Percentiles rank a stretch among this genome's conserved stretches.
Conservation (phyloP, 805 yeast species). For the Candida germanica region DNA sequence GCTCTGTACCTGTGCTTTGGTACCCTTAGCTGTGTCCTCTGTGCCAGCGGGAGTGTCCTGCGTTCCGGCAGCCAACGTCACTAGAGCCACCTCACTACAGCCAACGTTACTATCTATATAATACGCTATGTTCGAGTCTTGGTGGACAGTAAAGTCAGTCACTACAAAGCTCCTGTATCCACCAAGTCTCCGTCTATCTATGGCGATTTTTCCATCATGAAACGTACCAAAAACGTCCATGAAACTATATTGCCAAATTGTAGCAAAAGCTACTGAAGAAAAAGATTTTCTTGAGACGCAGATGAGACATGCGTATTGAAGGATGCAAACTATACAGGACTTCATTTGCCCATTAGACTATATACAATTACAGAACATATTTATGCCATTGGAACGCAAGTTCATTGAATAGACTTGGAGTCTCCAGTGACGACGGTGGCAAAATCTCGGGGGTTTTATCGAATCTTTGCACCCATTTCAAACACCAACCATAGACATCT, state of each 20-base stretch:
- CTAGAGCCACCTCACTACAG: no score
- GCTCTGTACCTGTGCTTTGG: no score
- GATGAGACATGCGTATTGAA: no score
- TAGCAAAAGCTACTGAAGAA: no score
- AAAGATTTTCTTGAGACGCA: no score
- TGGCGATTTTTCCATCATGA: conserved; percentile 11
- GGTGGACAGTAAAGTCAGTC: not conserved
- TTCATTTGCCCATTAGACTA: not conserved
- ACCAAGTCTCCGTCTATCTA: conserved; percentile 2
- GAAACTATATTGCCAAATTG: conserved; percentile 13
- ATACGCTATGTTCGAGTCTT: no score
- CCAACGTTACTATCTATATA: no score
- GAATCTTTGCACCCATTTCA: not conserved
- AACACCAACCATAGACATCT: conserved; percentile 5
- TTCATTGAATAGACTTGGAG: conserved; percentile 38
- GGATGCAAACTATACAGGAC: no score
- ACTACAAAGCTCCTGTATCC: conserved; percentile 3
- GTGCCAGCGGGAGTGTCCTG: no score
- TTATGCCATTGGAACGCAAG: conserved; percentile 17
- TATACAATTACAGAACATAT: not conserved
- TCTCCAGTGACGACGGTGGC: conserved; percentile 23
- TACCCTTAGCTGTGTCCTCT: no score
- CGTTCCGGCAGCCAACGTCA: no score
- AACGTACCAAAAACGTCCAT: conserved; percentile 3
- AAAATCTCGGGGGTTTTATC: not conserved